Evolutionary conservation across 225 moss, liverwort and hornwort species (phyloP).

Genomic region (Polytrichum formosum): DNA sequence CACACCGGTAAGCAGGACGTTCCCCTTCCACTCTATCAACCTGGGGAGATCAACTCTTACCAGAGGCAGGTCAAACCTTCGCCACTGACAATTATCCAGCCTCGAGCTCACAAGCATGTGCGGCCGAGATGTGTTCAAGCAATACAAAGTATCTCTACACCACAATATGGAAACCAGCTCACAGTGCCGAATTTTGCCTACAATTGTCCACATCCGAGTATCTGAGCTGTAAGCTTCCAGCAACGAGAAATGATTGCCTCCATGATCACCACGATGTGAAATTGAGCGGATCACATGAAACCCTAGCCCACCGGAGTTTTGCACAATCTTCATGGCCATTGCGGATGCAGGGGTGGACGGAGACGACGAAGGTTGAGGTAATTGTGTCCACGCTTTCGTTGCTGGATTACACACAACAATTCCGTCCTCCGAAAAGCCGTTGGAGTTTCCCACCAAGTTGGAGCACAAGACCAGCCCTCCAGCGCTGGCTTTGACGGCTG

Average conservation of each 20-base stretch:
- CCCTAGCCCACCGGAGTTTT: not conserved
- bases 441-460: constrained; percentile 10
- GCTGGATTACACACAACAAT: constrained; percentile 17
- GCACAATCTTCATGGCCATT: constrained; percentile 12
- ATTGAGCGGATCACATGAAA: constrained; percentile 13
- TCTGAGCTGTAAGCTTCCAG: constrained; percentile 13
- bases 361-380: constrained; percentile 8
- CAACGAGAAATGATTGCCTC: constrained; percentile 6
- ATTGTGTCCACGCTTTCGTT: constrained; percentile 12
- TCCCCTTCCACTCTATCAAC: constrained; percentile 20
- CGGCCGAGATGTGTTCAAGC: constrained; percentile 9
- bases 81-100: constrained; percentile 9
- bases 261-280: not conserved
- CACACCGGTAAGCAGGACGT: constrained; percentile 7
- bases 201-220: constrained; percentile 6
- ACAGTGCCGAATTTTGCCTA: constrained; percentile 6
- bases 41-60: not conserved
- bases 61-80: constrained; percentile 13
- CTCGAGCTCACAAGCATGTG: constrained; percentile 7
- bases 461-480: constrained; percentile 14
- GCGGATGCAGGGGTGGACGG: not conserved
- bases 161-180: constrained; percentile 10
- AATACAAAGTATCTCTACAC: constrained; percentile 11
- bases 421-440: constrained; percentile 18
- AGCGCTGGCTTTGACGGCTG: constrained; percentile 5